Conservation (phyloP, 495 filamentous ascomycete genomes). For the Cudoniella acicularis region DNA sequence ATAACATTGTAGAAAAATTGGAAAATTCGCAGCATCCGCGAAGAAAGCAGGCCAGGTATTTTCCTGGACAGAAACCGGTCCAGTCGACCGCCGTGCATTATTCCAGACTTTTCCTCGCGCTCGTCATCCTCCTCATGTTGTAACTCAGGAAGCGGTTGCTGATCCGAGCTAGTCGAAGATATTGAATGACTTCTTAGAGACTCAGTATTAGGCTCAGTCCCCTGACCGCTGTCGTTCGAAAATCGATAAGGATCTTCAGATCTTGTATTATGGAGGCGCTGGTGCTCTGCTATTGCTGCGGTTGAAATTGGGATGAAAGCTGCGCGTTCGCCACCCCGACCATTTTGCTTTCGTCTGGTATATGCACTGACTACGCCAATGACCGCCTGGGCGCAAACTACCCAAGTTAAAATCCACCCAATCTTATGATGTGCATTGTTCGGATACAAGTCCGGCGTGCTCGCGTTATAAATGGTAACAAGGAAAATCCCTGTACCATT, state of each 20-base stretch:
- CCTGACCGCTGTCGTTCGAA: conserved; percentile 87
- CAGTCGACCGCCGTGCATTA: conserved; percentile 14
- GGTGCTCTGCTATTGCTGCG: conserved; percentile 61
- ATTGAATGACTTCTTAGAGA: conserved; percentile 62
- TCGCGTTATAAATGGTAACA: conserved; percentile 72
- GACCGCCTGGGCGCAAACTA: conserved; percentile 63
- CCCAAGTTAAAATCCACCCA: conserved; percentile 80
- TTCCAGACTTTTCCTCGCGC: conserved; percentile 30
- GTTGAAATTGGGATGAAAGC: conserved; percentile 67
- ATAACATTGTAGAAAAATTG: conserved; percentile 56
- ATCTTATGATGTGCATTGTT: conserved; percentile 86
- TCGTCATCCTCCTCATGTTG: conserved; percentile 44
- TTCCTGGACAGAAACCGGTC: conserved; percentile 18
- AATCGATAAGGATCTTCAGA: conserved; percentile 52
- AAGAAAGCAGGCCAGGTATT: conserved; percentile 11
- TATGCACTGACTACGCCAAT: conserved; percentile 59
- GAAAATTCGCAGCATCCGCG: conserved; percentile 47
- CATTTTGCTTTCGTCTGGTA: conserved; percentile 32
- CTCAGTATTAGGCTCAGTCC: conserved; percentile 69
- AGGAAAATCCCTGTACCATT: conserved; percentile 71
- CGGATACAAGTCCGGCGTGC: conserved; percentile 83
- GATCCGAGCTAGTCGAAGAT: conserved; percentile 51
- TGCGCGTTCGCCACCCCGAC: conserved; percentile 34
- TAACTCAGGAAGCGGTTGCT: conserved; percentile 46
- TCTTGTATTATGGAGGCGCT: conserved; percentile 41